A percentile compares a stretch with the other conserved stretches of the same genome.
phyloP scores from a whole-genome alignment of 148 eudicot genomes.

The Vaccinium myrtillus region DNA sequence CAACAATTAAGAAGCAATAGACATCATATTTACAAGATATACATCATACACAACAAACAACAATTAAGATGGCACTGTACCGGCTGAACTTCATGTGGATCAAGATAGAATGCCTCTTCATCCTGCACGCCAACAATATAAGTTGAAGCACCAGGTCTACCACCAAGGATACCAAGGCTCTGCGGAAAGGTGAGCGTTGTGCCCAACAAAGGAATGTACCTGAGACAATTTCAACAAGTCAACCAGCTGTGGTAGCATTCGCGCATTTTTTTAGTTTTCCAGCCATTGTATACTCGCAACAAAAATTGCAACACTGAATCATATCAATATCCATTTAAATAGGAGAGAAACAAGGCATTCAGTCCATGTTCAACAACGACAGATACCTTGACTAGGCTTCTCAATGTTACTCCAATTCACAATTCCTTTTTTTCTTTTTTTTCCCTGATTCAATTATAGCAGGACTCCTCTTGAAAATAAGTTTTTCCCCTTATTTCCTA shows the following conservation, averaged over 20 bases:
- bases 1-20: too few relatives aligned
- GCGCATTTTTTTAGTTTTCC: background rate
- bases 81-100: constrained; percentile 93
- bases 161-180: constrained; percentile 93
- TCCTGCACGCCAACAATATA: constrained; percentile 93
- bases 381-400: background rate
- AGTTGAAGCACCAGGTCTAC: constrained; percentile 95
- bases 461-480: background rate
- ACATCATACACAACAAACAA: background rate
- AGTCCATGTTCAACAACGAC: background rate
- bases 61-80: constrained; percentile 35
- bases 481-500: background rate
- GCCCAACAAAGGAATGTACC: constrained; percentile 83
- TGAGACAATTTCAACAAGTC: constrained; percentile 25
- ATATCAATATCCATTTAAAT: background rate
- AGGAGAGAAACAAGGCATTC: background rate
- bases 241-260: background rate
- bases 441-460: background rate
- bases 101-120: constrained; percentile 84
- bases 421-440: background rate
- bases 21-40: too few relatives aligned
- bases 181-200: constrained; percentile 87
- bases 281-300: background rate
- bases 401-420: background rate
- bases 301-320: background rate